A percentile compares a stretch with the other conserved stretches of the same genome.
These are phyloP conservation scores for Cryptosporidium tyzzeri DNA, from an alignment of 169 alveolate species.

Conservation along the genomic window DNA sequence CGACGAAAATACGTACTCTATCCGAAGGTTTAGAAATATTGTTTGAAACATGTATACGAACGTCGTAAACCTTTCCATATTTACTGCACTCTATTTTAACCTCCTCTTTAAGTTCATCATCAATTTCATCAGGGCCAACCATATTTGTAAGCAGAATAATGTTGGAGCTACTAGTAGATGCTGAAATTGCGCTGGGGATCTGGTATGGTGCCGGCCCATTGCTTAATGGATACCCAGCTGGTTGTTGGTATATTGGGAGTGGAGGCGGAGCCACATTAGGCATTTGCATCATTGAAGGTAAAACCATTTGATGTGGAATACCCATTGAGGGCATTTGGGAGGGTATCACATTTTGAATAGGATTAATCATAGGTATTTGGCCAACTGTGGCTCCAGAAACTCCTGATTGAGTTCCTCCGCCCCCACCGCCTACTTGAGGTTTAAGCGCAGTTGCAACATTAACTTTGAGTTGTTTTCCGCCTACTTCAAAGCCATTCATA, in stretches of 20 bases:
- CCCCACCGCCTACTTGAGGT: slow-evolving; percentile 14
- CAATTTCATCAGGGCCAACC: slow-evolving; percentile 81
- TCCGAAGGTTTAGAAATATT: slow-evolving; percentile 57
- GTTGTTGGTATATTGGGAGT: slow-evolving; percentile 69
- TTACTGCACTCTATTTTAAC: slow-evolving; percentile 79
- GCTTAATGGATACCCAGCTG: slow-evolving; percentile 41
- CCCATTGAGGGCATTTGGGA: slow-evolving; percentile 63
- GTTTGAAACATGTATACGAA: slow-evolving; percentile 72
- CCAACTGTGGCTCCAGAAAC: slow-evolving; percentile 20
- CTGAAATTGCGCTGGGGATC: slow-evolving; percentile 38
- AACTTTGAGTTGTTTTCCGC: slow-evolving; percentile 81
- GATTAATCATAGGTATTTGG: slow-evolving; percentile 56
- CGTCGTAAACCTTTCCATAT: slow-evolving; percentile 77
- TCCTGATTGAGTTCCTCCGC: slow-evolving; percentile 14
- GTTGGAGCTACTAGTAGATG: slow-evolving; percentile 18
- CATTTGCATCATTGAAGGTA: slow-evolving; percentile 69
- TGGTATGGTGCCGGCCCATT: slow-evolving; percentile 5
- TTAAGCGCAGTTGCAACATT: slow-evolving; percentile 79
- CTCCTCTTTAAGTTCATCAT: slow-evolving; percentile 78
- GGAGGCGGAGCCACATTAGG: slow-evolving; percentile 76
- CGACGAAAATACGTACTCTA: slow-evolving; percentile 78
- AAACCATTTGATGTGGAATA: slow-evolving; percentile 63
- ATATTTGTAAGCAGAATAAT: slow-evolving; percentile 76
- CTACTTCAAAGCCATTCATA: slow-evolving; percentile 86
- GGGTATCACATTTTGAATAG: slow-evolving; percentile 53